Percentiles rank a stretch among this genome's conserved stretches.
These are phyloP conservation scores for Tilletia horrida DNA, from an alignment of 1,284 basidiomycete genomes.

Conservation along the genomic window DNA sequence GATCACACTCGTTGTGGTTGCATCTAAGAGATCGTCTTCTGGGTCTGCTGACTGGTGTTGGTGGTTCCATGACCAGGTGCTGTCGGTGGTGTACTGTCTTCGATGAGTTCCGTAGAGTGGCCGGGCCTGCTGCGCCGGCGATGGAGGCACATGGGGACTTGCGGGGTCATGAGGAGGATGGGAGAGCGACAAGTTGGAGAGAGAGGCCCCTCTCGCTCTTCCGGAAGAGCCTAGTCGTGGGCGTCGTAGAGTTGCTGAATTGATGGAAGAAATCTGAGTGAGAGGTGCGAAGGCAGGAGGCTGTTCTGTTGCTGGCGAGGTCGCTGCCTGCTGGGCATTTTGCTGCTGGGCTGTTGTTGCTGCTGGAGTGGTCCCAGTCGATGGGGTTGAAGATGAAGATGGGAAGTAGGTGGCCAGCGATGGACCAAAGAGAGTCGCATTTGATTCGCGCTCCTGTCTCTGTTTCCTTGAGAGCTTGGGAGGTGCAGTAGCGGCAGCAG, in stretches of 20 bases:
- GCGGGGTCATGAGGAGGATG: neutral
- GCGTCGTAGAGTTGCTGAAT: neutral
- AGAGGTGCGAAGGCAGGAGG: neutral
- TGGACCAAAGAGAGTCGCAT: constrained; percentile 44
- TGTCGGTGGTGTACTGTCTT: constrained; percentile 11
- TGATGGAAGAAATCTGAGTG: neutral
- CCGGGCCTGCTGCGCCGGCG: neutral
- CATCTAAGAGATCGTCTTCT: neutral
- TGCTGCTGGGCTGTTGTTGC: constrained; percentile 50
- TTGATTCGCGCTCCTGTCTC: constrained; percentile 40
- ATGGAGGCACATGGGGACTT: neutral
- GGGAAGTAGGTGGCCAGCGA: constrained; percentile 45
- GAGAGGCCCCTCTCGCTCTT: neutral
- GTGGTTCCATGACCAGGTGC: neutral
- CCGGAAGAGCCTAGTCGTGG: constrained; percentile 11
- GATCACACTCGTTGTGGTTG: neutral
- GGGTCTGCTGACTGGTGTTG: neutral
- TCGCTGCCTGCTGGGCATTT: neutral
- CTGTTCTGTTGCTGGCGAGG: neutral
- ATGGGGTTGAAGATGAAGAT: neutral
- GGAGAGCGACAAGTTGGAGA: constrained; percentile 1
- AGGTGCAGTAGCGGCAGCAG: constrained; percentile 19
- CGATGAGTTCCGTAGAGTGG: neutral
- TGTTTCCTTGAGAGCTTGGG: constrained; percentile 27
- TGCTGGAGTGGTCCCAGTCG: constrained; percentile 85